Evolutionary conservation across 2,329 filamentous ascomycete genomes (phyloP).

Genomic region (Chrysoporthe deuterocubensis): DNA sequence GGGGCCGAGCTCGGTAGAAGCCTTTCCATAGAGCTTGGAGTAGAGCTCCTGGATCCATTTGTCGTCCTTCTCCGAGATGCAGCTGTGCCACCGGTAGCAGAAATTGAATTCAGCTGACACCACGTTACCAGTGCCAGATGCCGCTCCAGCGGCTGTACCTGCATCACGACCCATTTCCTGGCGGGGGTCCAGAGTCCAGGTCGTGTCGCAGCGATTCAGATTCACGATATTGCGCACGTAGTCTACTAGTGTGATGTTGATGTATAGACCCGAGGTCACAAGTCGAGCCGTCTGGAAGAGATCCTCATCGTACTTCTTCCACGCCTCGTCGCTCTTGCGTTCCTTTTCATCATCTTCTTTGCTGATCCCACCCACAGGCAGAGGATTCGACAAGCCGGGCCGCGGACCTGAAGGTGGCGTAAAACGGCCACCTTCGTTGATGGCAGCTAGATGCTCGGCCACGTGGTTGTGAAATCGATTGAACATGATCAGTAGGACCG

Average conservation of each 20-base stretch:
- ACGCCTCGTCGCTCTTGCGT: constrained; percentile 55
- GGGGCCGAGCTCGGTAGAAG: constrained; percentile 58
- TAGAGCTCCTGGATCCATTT: constrained; percentile 78
- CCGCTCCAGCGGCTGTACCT: constrained; percentile 60
- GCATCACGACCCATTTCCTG: constrained; percentile 64
- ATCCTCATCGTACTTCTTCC: constrained; percentile 75
- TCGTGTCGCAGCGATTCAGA: constrained; percentile 71
- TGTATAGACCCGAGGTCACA: constrained; percentile 75
- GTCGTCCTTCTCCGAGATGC: constrained; percentile 75
- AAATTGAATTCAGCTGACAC: constrained; percentile 90
- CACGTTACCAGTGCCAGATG: constrained; percentile 77
- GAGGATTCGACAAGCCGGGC: constrained; percentile 2
- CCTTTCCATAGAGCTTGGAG: constrained; percentile 63
- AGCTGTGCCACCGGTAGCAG: constrained; percentile 86
- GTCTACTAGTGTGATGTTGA: constrained; percentile 78
- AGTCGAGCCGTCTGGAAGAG: constrained; percentile 79
- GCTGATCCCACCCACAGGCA: constrained; percentile 25
- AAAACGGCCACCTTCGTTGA: constrained; percentile 85
- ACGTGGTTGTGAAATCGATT: constrained; percentile 88
- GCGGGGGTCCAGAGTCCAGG: constrained; percentile 81
- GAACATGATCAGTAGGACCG: constrained; percentile 76
- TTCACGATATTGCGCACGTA: constrained; percentile 73
- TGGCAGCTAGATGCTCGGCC: constrained; percentile 76
- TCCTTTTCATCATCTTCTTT: constrained; percentile 43
- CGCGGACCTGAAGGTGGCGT: constrained; percentile 56